Conservation (phyloP, 352 stramenopile genomes). For the Peronosclerospora sorghi region DNA sequence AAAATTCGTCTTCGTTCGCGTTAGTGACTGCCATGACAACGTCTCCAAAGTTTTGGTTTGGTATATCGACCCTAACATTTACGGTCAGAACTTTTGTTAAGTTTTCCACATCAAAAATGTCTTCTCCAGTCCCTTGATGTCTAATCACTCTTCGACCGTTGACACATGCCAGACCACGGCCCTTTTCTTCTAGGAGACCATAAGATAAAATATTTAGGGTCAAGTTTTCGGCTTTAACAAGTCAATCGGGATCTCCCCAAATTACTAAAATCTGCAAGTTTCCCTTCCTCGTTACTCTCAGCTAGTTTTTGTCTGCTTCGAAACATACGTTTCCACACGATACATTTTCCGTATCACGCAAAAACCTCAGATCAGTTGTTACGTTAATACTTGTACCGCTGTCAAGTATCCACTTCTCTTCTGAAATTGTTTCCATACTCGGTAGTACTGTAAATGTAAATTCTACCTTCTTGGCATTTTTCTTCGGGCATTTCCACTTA, state of each 20-base stretch:
- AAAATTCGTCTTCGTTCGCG: neutral
- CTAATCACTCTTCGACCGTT: no score
- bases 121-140: neutral
- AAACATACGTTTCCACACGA: neutral
- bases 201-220: neutral
- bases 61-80: neutral
- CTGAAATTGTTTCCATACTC: no score
- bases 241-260: neutral
- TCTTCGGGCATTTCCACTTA: no score
- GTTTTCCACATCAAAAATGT: neutral
- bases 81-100: neutral
- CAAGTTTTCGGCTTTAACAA: neutral
- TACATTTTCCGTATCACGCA: neutral
- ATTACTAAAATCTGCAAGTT: no score
- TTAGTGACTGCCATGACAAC: neutral
- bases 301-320: neutral
- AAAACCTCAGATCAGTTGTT: conserved; percentile 1
- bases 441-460: neutral
- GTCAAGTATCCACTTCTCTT: no score
- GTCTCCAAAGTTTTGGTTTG: neutral
- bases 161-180: neutral
- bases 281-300: neutral
- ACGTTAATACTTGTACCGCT: no score
- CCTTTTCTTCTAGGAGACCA: neutral
- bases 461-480: neutral